These are phyloP conservation scores for Candida golubevii DNA, from an alignment of 805 yeast species.

Conservation along the genomic window DNA sequence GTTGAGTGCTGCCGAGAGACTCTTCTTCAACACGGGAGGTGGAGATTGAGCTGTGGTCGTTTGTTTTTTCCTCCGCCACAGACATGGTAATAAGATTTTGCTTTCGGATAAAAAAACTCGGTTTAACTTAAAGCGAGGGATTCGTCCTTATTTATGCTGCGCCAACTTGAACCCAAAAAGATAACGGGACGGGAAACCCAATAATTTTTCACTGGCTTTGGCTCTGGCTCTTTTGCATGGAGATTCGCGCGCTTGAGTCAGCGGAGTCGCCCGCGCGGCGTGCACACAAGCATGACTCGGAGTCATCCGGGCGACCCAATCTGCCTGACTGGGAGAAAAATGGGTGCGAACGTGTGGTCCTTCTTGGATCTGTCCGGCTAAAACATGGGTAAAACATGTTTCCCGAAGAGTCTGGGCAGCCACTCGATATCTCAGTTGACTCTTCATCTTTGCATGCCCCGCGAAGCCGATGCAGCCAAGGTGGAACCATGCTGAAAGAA, in stretches of 20 bases:
- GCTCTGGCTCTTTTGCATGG: neutral
- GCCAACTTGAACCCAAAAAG: neutral
- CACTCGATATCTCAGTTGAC: too few relatives aligned
- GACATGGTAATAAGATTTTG: neutral
- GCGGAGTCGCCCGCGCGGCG: conserved; percentile 12
- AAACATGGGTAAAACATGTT: too few relatives aligned
- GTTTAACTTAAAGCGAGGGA: too few relatives aligned
- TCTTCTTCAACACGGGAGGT: conserved; percentile 10
- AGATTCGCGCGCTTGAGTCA: conserved; percentile 17
- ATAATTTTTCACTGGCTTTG: conserved; percentile 3
- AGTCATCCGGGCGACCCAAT: conserved; percentile 8
- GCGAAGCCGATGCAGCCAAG: too few relatives aligned
- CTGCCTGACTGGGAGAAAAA: neutral
- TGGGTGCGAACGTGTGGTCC: too few relatives aligned
- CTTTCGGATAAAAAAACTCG: too few relatives aligned
- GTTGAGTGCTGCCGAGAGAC: conserved; percentile 2
- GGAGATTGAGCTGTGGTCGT: conserved; percentile 1
- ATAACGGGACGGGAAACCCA: neutral
- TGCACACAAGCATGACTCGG: conserved; percentile 14
- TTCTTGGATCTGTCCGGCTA: too few relatives aligned
- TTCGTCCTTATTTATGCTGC: too few relatives aligned
- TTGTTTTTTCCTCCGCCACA: conserved; percentile 2
- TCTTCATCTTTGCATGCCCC: too few relatives aligned
- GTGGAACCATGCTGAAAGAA: too few relatives aligned
- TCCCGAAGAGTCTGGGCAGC: too few relatives aligned